These are phyloP conservation scores for Gorgonomyces haynaldii DNA, from an alignment of 192 early-diverging fungal genomes.

Conservation along the genomic window DNA sequence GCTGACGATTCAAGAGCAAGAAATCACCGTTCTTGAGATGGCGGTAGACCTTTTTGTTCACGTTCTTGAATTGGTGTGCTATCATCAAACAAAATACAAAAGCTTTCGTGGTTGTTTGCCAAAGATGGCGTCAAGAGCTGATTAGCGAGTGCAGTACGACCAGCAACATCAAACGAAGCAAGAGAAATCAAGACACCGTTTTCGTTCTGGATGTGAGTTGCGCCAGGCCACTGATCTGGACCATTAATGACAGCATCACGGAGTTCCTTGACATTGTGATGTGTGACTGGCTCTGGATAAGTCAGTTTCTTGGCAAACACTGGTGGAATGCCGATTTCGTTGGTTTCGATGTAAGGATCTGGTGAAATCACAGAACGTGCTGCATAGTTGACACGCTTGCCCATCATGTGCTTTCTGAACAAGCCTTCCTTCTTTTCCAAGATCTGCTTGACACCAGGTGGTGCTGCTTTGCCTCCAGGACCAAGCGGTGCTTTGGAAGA, in stretches of 20 bases:
- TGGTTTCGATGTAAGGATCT: conserved; percentile 94
- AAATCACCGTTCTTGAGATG: conserved; percentile 96
- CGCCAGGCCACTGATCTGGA: conserved; percentile 91
- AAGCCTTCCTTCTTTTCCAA: conserved; percentile 99
- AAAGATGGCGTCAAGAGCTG: conserved; percentile 51
- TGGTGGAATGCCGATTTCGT: conserved; percentile 94
- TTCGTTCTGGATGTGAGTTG: conserved; percentile 87
- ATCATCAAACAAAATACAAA: conserved; percentile 16
- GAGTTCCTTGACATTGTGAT: conserved; percentile 88
- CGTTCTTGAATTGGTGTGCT: conserved; percentile 36
- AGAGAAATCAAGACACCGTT: conserved; percentile 82
- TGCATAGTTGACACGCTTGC: conserved; percentile 98
- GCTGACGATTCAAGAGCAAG: conserved; percentile 95
- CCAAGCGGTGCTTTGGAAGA: conserved; percentile 69
- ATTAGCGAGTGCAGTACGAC: conserved; percentile 89
- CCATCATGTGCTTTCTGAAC: conserved; percentile 99
- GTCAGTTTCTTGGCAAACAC: conserved; percentile 92
- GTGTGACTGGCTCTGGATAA: conserved; percentile 94
- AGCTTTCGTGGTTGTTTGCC: conserved; percentile 4
- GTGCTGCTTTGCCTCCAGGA: conserved; percentile 50
- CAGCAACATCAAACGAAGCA: conserved; percentile 67
- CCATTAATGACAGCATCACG: conserved; percentile 89
- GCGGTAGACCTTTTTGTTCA: conserved; percentile 94
- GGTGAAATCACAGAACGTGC: conserved; percentile 96
- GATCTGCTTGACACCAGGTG: conserved; percentile 88